A percentile compares a stretch with the other conserved stretches of the same genome.
Evolutionary conservation across 371 early-diverging fungal species (phyloP).

Genomic region (Sporodiniella umbellata): DNA sequence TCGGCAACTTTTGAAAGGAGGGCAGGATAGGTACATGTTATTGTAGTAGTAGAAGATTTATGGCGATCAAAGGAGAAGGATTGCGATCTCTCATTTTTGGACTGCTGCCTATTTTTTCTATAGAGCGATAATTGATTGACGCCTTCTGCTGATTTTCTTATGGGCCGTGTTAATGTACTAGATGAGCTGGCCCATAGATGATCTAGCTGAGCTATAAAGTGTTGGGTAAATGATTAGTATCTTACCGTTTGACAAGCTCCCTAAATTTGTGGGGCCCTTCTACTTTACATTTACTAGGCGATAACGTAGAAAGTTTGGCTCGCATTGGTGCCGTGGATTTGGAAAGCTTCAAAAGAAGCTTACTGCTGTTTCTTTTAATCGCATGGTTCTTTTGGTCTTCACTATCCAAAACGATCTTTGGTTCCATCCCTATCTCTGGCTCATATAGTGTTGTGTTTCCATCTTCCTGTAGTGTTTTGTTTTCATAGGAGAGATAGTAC

Average conservation of each 20-base stretch:
- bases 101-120: slow-evolving; percentile 17
- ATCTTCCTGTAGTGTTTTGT: slow-evolving; percentile 15
- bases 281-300: slow-evolving; percentile 28
- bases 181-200: slow-evolving; percentile 18
- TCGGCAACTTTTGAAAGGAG: slow-evolving; percentile 77
- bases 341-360: slow-evolving; percentile 35
- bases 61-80: slow-evolving; percentile 40
- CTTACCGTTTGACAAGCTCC: no score
- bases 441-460: slow-evolving; percentile 20
- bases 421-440: slow-evolving; percentile 22
- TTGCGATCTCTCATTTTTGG: slow-evolving; percentile 40
- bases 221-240: not conserved
- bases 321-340: slow-evolving; percentile 49
- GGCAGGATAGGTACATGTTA: slow-evolving; percentile 68
- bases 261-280: no score
- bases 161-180: slow-evolving; percentile 30
- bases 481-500: slow-evolving; percentile 28
- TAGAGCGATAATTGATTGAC: slow-evolving; percentile 26
- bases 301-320: slow-evolving; percentile 41
- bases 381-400: slow-evolving; percentile 7
- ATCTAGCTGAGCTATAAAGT: slow-evolving; percentile 17
- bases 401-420: slow-evolving; percentile 32
- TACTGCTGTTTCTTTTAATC: slow-evolving; percentile 14
- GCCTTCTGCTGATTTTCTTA: slow-evolving; percentile 39
- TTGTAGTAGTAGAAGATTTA: slow-evolving; percentile 23